A percentile compares a stretch with the other conserved stretches of the same genome.
Evolutionary conservation across 2,329 filamentous ascomycete species (phyloP).

Genomic region (Zarea fungicola): DNA sequence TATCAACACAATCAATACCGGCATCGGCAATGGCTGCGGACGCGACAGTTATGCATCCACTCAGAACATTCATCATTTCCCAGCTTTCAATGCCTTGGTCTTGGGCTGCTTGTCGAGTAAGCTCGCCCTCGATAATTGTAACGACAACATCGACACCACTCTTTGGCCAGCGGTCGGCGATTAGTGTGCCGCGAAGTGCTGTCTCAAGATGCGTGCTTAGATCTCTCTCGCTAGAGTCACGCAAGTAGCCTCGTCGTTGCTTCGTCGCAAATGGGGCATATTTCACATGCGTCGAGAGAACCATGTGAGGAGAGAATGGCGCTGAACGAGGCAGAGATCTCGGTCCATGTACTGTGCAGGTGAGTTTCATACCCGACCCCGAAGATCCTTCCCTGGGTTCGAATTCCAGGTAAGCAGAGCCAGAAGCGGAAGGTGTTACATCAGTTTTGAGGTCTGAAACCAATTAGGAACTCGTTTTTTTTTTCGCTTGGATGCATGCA

Average conservation of each 20-base stretch:
- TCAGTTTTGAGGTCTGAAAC: conserved; percentile 80
- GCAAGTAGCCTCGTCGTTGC: conserved; percentile 75
- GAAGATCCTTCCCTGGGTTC: conserved; percentile 43
- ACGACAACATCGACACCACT: conserved; percentile 93
- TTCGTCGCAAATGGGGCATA: conserved; percentile 91
- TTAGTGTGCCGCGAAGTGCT: conserved; percentile 80
- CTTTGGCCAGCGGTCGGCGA: conserved; percentile 97
- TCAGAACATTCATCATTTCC: conserved; percentile 87
- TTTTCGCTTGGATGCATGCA: background rate
- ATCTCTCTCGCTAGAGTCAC: conserved; percentile 82
- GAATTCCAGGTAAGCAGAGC: conserved; percentile 80
- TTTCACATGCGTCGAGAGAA: conserved; percentile 90
- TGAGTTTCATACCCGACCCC: conserved; percentile 75
- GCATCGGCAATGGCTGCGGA: conserved; percentile 91
- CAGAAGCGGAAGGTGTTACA: conserved; percentile 86
- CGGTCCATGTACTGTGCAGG: conserved; percentile 89
- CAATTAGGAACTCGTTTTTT: conserved; percentile 11
- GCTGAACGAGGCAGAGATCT: conserved; percentile 84
- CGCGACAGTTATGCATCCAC: conserved; percentile 88
- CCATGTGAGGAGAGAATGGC: conserved; percentile 86
- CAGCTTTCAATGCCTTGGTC: conserved; percentile 60
- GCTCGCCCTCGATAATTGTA: conserved; percentile 88
- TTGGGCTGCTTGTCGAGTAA: conserved; percentile 55
- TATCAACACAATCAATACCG: conserved; percentile 90
- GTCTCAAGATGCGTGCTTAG: conserved; percentile 88